Percentiles rank a stretch among this genome's conserved stretches.
Evolutionary conservation across 148 eudicot species (phyloP).

Genomic region (Suaeda aralocaspica): DNA sequence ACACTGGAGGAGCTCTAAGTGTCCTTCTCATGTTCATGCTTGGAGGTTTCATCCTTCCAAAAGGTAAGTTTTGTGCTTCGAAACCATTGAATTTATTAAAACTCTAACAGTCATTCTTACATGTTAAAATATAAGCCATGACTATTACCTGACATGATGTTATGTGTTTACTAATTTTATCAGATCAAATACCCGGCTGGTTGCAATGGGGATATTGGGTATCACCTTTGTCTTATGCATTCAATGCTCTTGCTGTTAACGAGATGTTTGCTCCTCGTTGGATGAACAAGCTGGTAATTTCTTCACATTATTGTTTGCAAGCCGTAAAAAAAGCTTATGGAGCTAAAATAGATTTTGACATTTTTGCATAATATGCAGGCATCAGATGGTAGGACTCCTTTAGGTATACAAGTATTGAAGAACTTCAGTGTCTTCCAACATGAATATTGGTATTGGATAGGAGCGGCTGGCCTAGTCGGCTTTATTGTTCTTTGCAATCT

Average conservation of each 20-base stretch:
- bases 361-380: slow-evolving; percentile 39
- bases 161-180: background rate
- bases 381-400: slow-evolving; percentile 47
- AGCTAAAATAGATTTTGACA: background rate
- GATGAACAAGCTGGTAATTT: slow-evolving; percentile 68
- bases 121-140: background rate
- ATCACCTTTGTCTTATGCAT: slow-evolving; percentile 80
- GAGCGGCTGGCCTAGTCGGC: slow-evolving; percentile 68
- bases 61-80: slow-evolving; percentile 35
- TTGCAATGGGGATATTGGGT: slow-evolving; percentile 88
- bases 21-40: slow-evolving; percentile 85
- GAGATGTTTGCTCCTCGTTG: slow-evolving; percentile 93
- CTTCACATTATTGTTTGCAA: background rate
- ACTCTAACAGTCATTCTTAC: background rate
- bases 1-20: slow-evolving; percentile 73
- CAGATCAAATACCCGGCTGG: slow-evolving; percentile 76
- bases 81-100: background rate
- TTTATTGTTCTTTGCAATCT: slow-evolving; percentile 58
- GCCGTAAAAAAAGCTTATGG: background rate
- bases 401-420: slow-evolving; percentile 57
- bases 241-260: slow-evolving; percentile 75
- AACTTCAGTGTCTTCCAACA: slow-evolving; percentile 55
- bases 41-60: slow-evolving; percentile 95
- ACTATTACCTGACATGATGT: background rate
- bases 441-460: slow-evolving; percentile 83